A percentile compares a stretch with the other conserved stretches of the same genome.
phyloP scores from a whole-genome alignment of 495 filamentous ascomycete genomes.

The Choiromyces venosus region DNA sequence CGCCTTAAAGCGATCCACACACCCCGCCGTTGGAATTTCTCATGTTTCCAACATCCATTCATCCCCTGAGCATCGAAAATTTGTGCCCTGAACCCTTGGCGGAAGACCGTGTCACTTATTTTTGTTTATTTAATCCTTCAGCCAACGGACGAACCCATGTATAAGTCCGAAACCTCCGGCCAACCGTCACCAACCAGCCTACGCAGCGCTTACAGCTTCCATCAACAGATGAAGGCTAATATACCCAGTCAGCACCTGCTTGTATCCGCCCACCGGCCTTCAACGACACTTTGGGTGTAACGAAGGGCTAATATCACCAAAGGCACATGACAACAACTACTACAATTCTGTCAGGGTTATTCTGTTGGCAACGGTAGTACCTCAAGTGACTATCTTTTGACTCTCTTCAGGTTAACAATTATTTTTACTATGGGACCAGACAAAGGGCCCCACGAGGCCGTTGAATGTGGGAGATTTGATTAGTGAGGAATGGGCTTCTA shows the following conservation, averaged over 20 bases:
- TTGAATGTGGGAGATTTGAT: not conserved
- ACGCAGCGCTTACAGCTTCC: not conserved
- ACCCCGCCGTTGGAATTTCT: conserved; percentile 82
- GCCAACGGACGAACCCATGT: not conserved
- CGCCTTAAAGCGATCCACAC: conserved; percentile 95
- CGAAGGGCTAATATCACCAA: not conserved
- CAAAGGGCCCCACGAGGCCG: not conserved
- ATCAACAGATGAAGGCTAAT: not conserved
- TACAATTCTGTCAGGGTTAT: not conserved
- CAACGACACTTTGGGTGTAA: not conserved
- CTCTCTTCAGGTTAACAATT: not conserved
- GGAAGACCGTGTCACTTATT: not conserved
- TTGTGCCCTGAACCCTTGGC: conserved; percentile 72
- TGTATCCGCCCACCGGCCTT: not conserved
- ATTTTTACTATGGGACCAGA: not conserved
- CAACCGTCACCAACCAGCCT: not conserved
- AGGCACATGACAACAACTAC: not conserved
- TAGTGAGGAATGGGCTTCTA: not conserved
- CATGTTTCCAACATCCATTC: conserved; percentile 89
- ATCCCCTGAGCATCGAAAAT: conserved; percentile 81
- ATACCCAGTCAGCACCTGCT: conserved; percentile 1
- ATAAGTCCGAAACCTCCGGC: not conserved
- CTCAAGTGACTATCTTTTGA: not conserved
- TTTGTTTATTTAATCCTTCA: not conserved
- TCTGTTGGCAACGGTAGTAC: not conserved